Conservation (phyloP, 2,329 filamentous ascomycete genomes). For the Acephala macrosclerotiorum region DNA sequence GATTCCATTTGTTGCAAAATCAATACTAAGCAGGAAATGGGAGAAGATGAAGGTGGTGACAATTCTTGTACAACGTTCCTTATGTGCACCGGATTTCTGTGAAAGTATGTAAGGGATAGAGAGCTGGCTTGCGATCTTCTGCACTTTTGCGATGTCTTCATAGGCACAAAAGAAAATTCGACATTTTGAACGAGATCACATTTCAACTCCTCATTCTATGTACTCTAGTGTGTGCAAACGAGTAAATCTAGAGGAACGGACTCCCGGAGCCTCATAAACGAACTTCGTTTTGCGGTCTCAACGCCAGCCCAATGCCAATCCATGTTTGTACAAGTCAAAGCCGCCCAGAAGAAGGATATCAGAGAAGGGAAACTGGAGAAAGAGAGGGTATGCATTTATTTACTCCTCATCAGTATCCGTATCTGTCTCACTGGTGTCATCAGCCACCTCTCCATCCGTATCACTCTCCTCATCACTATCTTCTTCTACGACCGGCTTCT, state of each 20-base stretch:
- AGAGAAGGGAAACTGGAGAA: too few relatives aligned
- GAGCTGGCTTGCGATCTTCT: neutral
- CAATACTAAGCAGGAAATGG: neutral
- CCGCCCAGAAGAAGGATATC: conserved; percentile 11
- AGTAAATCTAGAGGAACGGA: neutral
- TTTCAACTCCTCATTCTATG: neutral
- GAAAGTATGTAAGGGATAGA: neutral
- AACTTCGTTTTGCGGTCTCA: conserved; percentile 15
- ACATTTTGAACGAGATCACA: neutral
- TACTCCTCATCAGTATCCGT: conserved; percentile 62
- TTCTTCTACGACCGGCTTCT: conserved; percentile 57
- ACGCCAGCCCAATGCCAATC: conserved; percentile 33
- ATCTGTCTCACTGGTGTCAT: conserved; percentile 72
- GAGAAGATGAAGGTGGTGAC: too few relatives aligned
- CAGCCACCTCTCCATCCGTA: conserved; percentile 72
- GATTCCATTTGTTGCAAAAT: conserved; percentile 24
- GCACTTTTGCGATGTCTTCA: neutral
- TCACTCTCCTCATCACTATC: conserved; percentile 82
- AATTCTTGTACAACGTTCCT: neutral
- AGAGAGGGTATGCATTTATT: conserved; percentile 24
- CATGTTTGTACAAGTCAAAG: conserved; percentile 29
- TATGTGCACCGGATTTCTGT: too few relatives aligned
- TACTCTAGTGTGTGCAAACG: neutral
- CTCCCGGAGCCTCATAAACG: conserved; percentile 16
- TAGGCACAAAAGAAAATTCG: neutral